phyloP scores from a whole-genome alignment of 768 basidiomycete species.

The Boletus eberwhitei region DNA sequence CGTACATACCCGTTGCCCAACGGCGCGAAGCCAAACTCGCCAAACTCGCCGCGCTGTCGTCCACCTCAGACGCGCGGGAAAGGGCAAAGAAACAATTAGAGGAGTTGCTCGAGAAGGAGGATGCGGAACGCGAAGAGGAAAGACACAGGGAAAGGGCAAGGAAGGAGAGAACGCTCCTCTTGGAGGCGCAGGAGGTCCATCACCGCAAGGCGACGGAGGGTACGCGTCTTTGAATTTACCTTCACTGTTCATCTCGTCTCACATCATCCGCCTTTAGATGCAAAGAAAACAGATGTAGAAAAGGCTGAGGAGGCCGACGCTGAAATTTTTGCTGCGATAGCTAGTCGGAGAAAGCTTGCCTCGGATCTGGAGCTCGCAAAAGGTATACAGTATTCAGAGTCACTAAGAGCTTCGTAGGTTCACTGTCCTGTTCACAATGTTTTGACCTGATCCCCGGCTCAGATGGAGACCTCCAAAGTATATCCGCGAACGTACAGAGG shows the following conservation, averaged over 20 bases:
- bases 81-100: slow-evolving; percentile 48
- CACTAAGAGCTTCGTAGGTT: slow-evolving; percentile 74
- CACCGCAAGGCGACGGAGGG: slow-evolving; percentile 78
- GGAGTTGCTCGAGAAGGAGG: slow-evolving; percentile 59
- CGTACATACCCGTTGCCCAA: slow-evolving; percentile 86
- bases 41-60: slow-evolving; percentile 63
- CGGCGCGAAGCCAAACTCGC: slow-evolving; percentile 78
- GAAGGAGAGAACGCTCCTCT: slow-evolving; percentile 80
- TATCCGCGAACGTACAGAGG: slow-evolving; percentile 66
- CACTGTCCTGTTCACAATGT: background rate
- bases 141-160: slow-evolving; percentile 66
- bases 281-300: slow-evolving; percentile 84
- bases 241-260: slow-evolving; percentile 14
- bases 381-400: slow-evolving; percentile 87
- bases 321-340: slow-evolving; percentile 88
- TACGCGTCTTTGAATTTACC: slow-evolving; percentile 28
- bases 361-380: slow-evolving; percentile 92
- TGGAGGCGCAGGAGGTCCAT: slow-evolving; percentile 96
- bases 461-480: slow-evolving; percentile 91
- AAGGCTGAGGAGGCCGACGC: slow-evolving; percentile 86
- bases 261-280: slow-evolving; percentile 45
- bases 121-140: slow-evolving; percentile 80
- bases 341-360: slow-evolving; percentile 84
- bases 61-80: slow-evolving; percentile 48
- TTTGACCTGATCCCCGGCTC: background rate